Percentiles rank a stretch among this genome's conserved stretches.
Conservation (phyloP, 208 protist genomes). For the Leishmania aethiopica region DNA sequence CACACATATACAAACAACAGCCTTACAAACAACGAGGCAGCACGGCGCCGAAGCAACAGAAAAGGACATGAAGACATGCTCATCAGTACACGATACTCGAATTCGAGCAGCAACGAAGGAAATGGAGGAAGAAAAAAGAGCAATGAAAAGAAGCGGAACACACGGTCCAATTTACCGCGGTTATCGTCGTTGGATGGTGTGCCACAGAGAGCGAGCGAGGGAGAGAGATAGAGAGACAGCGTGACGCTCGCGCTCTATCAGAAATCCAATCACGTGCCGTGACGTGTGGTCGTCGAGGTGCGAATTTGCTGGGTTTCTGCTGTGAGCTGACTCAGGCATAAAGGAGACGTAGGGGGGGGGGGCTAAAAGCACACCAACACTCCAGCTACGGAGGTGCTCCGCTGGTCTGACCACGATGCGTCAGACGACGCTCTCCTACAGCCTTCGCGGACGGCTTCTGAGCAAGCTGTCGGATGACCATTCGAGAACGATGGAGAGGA, state of each 20-base stretch:
- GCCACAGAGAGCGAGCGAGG: neutral
- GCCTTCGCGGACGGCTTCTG: neutral
- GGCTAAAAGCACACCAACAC: neutral
- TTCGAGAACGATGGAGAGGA: neutral
- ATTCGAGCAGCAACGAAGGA: neutral
- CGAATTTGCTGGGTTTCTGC: neutral
- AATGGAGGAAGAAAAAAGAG: neutral
- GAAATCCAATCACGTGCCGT: neutral
- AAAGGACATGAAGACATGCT: neutral
- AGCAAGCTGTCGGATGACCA: neutral
- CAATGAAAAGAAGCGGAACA: neutral
- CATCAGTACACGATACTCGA: neutral
- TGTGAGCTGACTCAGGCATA: neutral
- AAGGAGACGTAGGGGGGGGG: neutral
- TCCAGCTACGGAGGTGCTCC: neutral
- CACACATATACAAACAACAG: neutral
- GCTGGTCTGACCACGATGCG: neutral
- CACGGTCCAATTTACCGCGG: neutral
- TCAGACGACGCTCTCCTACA: neutral
- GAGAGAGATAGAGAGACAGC: neutral
- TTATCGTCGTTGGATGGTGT: neutral
- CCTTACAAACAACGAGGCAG: neutral
- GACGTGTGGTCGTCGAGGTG: neutral
- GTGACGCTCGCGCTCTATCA: neutral
- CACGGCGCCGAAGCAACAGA: neutral